Evolutionary conservation across 192 early-diverging fungal genomes (phyloP).

Genomic region (Gryganskiella cystojenkinii): DNA sequence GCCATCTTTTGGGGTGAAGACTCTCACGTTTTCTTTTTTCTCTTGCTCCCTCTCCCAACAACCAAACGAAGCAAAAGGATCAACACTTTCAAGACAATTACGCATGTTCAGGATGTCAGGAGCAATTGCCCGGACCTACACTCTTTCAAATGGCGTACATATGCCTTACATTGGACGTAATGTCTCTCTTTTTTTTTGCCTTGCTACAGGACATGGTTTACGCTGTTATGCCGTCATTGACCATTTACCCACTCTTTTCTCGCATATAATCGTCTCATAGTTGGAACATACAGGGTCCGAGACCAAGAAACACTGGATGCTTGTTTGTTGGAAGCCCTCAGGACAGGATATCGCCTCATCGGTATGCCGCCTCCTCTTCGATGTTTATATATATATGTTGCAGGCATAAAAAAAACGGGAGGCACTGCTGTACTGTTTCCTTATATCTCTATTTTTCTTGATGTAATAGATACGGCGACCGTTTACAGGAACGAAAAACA

Average conservation of each 20-base stretch:
- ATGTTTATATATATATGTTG: neutral
- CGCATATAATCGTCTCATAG: conserved; percentile 5
- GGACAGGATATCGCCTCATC: conserved; percentile 55
- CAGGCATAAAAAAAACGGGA: neutral
- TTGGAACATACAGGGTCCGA: conserved; percentile 59
- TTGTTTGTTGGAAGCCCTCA: conserved; percentile 52
- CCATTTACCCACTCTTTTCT: too few relatives aligned
- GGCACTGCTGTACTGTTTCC: neutral
- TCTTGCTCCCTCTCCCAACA: neutral
- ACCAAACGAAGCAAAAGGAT: neutral
- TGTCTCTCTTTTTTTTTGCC: too few relatives aligned
- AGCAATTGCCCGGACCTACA: conserved; percentile 6
- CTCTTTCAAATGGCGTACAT: conserved; percentile 36
- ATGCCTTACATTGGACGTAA: conserved; percentile 46
- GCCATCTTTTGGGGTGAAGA: too few relatives aligned
- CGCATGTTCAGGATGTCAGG: conserved; percentile 7
- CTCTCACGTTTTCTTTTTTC: neutral
- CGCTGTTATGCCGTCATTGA: too few relatives aligned
- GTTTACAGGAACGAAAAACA: conserved; percentile 73
- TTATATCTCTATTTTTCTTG: neutral
- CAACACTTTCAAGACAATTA: neutral
- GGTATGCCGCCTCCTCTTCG: conserved; percentile 16
- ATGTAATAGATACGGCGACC: conserved; percentile 66
- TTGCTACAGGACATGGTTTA: too few relatives aligned
- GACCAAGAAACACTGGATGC: conserved; percentile 42